Evolutionary conservation across 768 basidiomycete genomes (phyloP).

Genomic region (Hygrophoropsis aurantiaca): DNA sequence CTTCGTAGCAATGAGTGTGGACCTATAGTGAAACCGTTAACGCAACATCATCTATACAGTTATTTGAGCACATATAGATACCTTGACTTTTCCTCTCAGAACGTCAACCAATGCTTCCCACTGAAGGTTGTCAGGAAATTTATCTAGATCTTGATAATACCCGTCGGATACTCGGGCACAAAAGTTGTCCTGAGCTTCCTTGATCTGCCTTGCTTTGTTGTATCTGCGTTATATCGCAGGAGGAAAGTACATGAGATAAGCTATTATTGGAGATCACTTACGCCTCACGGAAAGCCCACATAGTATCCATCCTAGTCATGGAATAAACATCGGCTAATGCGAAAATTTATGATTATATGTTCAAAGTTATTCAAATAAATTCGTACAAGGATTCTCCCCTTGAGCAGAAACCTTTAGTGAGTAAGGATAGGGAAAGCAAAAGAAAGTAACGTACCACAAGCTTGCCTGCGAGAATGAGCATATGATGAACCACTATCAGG

Average conservation of each 20-base stretch:
- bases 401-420: too few relatives aligned
- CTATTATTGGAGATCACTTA: constrained; percentile 26
- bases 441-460: constrained; percentile 46
- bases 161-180: constrained; percentile 50
- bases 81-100: constrained; percentile 84
- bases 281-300: constrained; percentile 68
- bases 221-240: constrained; percentile 41
- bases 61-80: constrained; percentile 17
- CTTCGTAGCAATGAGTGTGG: constrained; percentile 46
- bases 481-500: background rate
- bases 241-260: constrained; percentile 12
- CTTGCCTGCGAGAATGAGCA: constrained; percentile 38
- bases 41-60: too few relatives aligned
- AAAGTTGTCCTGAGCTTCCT: constrained; percentile 65
- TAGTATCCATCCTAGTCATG: constrained; percentile 59
- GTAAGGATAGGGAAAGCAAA: too few relatives aligned
- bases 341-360: background rate
- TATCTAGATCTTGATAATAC: constrained; percentile 47
- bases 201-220: constrained; percentile 64
- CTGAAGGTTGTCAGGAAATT: constrained; percentile 70
- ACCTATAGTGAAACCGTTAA: constrained; percentile 3
- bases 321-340: constrained; percentile 30
- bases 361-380: background rate
- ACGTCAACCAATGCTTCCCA: constrained; percentile 84
- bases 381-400: background rate